Conservation (phyloP, 371 early-diverging fungal genomes). For the Mucor racemosus region DNA sequence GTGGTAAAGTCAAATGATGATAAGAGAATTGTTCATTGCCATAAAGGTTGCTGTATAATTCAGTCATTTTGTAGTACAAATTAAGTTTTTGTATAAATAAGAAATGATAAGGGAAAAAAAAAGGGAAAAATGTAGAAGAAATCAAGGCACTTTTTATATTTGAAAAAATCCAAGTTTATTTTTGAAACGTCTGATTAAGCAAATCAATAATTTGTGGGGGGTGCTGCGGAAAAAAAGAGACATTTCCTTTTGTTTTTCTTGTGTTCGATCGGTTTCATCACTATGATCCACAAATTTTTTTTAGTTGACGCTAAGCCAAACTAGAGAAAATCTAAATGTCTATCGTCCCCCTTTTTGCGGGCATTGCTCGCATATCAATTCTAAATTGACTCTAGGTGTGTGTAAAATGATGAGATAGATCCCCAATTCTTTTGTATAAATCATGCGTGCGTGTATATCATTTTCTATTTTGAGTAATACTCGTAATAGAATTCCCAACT, state of each 20-base stretch:
- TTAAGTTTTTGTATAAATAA: not conserved
- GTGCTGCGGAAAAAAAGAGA: slow-evolving; percentile 12
- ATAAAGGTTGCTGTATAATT: slow-evolving; percentile 14
- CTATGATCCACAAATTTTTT: slow-evolving; percentile 6
- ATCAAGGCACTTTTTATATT: slow-evolving; percentile 13
- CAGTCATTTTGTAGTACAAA: slow-evolving; percentile 21
- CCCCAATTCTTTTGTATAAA: too few relatives aligned
- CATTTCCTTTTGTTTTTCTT: not conserved
- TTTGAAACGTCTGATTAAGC: slow-evolving; percentile 2
- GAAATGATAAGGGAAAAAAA: slow-evolving; percentile 9
- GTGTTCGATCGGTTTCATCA: slow-evolving; percentile 15
- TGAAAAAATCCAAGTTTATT: not conserved
- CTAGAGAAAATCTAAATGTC: not conserved
- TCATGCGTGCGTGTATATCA: not conserved
- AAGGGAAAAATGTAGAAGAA: not conserved
- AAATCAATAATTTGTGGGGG: not conserved
- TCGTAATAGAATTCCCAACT: not conserved
- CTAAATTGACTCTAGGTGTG: not conserved
- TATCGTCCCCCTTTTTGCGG: not conserved
- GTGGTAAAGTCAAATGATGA: slow-evolving; percentile 12
- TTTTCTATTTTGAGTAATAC: not conserved
- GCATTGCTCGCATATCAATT: not conserved
- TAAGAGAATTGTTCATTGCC: slow-evolving; percentile 15
- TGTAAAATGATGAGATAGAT: not conserved
- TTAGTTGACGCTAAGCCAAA: not conserved